Evolutionary conservation across 139 green algal species (phyloP).

Genomic region (Micromonas pusilla): DNA sequence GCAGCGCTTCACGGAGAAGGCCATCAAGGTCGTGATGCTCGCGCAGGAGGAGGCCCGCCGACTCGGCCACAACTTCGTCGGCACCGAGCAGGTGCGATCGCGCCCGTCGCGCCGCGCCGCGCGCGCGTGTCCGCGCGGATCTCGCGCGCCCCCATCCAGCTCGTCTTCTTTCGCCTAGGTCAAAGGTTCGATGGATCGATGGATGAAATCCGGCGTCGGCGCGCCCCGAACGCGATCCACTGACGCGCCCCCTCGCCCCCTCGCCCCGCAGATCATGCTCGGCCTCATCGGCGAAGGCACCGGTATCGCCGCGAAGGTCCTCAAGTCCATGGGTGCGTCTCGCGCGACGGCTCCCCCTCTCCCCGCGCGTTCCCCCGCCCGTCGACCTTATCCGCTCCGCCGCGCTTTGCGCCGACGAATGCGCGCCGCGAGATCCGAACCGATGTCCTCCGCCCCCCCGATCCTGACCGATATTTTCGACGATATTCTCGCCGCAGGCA

Average conservation of each 20-base stretch:
- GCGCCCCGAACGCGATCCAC: too few species aligned
- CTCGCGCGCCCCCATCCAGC: background rate
- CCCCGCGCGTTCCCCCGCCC: too few species aligned
- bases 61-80: conserved; percentile 97
- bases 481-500: background rate
- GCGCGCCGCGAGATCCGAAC: too few species aligned
- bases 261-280: conserved; percentile 66
- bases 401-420: too few species aligned
- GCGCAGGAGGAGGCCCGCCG: conserved; percentile 94
- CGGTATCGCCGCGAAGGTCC: conserved; percentile 97
- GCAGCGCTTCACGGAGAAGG: conserved; percentile 96
- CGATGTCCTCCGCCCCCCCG: too few species aligned
- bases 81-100: conserved; percentile 79
- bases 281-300: conserved; percentile 97
- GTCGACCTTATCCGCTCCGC: background rate
- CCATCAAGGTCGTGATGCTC: conserved; percentile 91
- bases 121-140: background rate
- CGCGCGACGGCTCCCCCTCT: background rate
- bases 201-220: background rate
- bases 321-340: conserved; percentile 80
- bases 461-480: too few species aligned
- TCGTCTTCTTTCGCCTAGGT: too few species aligned
- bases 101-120: background rate
- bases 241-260: background rate
- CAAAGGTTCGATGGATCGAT: too few species aligned